phyloP scores from a whole-genome alignment of 805 yeast species.

The Wickerhamiella musiphila region DNA sequence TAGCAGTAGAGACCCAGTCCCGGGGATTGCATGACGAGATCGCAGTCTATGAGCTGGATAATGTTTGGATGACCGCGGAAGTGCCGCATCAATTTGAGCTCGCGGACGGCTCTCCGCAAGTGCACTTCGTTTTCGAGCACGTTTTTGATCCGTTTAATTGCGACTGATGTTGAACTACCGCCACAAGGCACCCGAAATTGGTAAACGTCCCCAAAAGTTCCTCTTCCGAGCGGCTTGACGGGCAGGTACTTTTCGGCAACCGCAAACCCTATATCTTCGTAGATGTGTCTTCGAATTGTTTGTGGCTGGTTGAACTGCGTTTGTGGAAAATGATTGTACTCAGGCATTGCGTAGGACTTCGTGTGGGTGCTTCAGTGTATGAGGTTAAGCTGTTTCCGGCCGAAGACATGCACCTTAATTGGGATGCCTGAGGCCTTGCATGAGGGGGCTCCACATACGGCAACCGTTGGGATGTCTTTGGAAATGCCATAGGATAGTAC shows the following conservation, averaged over 20 bases:
- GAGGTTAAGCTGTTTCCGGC: too few species aligned
- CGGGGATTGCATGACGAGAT: conserved; percentile 44
- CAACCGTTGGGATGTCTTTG: too few species aligned
- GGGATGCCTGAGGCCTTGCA: too few species aligned
- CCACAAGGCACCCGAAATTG: conserved; percentile 5
- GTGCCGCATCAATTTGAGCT: conserved; percentile 60
- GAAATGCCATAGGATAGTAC: too few species aligned
- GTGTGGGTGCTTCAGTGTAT: too few species aligned
- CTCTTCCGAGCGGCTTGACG: conserved; percentile 10
- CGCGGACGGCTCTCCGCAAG: conserved; percentile 67
- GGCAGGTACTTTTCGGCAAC: conserved; percentile 7
- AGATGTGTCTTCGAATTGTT: conserved; percentile 1
- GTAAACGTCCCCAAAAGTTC: conserved; percentile 17
- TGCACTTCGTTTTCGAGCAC: conserved; percentile 53
- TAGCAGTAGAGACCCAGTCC: conserved; percentile 79
- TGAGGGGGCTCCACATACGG: not conserved
- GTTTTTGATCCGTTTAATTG: conserved; percentile 64
- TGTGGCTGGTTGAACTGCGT: not conserved
- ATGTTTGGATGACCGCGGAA: conserved; percentile 79
- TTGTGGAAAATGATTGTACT: not conserved
- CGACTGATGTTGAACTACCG: conserved; percentile 25
- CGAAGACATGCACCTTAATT: too few species aligned
- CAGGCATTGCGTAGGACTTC: too few species aligned
- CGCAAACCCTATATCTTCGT: conserved; percentile 3
- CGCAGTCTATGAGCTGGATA: conserved; percentile 55